Evolutionary conservation across 192 early-diverging fungal genomes (phyloP).

Genomic region (Dimargaris cristalligena): DNA sequence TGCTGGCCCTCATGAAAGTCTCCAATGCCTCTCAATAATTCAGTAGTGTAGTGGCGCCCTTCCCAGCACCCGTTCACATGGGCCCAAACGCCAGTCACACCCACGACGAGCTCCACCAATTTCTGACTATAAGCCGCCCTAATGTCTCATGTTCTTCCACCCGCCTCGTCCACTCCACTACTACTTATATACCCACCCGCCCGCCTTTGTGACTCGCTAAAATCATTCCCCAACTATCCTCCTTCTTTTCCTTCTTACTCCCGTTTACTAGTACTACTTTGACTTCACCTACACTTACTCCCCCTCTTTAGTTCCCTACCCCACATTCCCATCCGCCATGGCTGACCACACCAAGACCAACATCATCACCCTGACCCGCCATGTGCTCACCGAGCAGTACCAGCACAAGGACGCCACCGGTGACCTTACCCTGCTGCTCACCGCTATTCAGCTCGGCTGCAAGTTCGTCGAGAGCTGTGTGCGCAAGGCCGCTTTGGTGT

Average conservation of each 20-base stretch:
- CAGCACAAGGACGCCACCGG: constrained; percentile 71
- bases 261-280: background rate
- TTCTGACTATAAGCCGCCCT: too few species aligned
- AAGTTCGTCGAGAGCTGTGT: constrained; percentile 97
- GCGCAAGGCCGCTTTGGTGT: constrained; percentile 87
- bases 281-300: background rate
- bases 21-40: too few species aligned
- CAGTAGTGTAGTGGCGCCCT: too few species aligned
- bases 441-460: constrained; percentile 81
- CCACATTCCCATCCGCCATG: constrained; percentile 14
- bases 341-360: constrained; percentile 59
- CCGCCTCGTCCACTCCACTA: too few species aligned
- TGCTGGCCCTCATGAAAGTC: too few species aligned
- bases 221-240: too few species aligned
- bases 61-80: too few species aligned
- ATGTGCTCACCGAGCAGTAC: constrained; percentile 86
- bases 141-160: too few species aligned
- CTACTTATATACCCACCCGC: too few species aligned
- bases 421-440: constrained; percentile 82
- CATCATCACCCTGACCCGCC: constrained; percentile 83
- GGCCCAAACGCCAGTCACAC: too few species aligned
- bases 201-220: too few species aligned
- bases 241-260: background rate
- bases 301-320: background rate
- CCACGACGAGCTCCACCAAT: too few species aligned